These are phyloP conservation scores for Elsinoe perseae DNA, from an alignment of 2,329 filamentous ascomycete genomes.

Conservation along the genomic window DNA sequence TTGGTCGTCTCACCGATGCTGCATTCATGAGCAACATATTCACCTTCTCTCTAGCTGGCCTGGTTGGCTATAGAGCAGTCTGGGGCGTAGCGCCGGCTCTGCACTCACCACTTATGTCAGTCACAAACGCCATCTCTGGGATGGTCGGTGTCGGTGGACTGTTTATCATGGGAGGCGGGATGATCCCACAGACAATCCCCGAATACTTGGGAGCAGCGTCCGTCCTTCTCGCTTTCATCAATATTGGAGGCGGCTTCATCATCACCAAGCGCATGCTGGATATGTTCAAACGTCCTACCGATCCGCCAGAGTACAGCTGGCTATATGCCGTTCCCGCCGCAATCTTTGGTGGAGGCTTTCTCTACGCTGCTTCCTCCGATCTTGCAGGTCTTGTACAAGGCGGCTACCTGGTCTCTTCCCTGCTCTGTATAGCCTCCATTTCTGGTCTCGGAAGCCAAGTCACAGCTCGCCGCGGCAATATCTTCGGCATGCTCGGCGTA, in stretches of 20 bases:
- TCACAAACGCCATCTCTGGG: constrained; percentile 86
- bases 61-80: constrained; percentile 81
- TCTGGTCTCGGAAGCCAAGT: constrained; percentile 73
- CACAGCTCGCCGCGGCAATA: constrained; percentile 77
- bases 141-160: constrained; percentile 83
- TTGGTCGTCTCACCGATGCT: constrained; percentile 74
- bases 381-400: constrained; percentile 79
- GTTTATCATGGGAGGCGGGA: constrained; percentile 81
- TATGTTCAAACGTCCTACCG: constrained; percentile 79
- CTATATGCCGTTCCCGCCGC: constrained; percentile 70
- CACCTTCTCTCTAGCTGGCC: constrained; percentile 71
- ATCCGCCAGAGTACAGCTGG: constrained; percentile 83
- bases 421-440: constrained; percentile 78
- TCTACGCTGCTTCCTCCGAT: constrained; percentile 72
- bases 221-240: constrained; percentile 78
- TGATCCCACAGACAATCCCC: constrained; percentile 67
- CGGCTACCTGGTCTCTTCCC: constrained; percentile 75
- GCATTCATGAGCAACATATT: constrained; percentile 85
- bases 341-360: constrained; percentile 71
- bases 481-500: constrained; percentile 80
- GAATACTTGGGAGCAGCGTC: constrained; percentile 71
- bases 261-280: constrained; percentile 91
- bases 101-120: constrained; percentile 84
- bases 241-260: constrained; percentile 81
- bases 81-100: constrained; percentile 80